Percentiles rank a stretch among this genome's conserved stretches.
These are phyloP conservation scores for Secale cereale DNA, from an alignment of 176 grass and related monocot species.

Conservation along the genomic window DNA sequence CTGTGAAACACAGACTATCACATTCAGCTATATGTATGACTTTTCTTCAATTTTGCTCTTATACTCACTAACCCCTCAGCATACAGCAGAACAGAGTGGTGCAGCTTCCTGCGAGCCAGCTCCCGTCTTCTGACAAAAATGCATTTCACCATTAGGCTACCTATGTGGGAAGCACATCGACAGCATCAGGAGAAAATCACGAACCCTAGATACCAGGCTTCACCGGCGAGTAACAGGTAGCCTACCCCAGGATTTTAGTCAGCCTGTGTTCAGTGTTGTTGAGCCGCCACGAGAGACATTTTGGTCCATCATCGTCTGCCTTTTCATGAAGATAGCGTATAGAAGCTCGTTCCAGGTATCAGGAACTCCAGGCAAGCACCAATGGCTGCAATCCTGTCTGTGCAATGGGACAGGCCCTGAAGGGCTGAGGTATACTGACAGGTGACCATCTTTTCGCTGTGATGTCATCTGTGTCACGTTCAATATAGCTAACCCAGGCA, in stretches of 20 bases:
- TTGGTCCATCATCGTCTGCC: conserved; percentile 12
- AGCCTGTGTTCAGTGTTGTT: conserved; percentile 4
- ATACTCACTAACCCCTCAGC: background rate
- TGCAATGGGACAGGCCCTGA: conserved; percentile 49
- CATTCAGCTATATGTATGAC: background rate
- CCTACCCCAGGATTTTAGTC: background rate
- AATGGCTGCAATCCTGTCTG: conserved; percentile 95
- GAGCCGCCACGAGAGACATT: conserved; percentile 7
- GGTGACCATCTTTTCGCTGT: conserved; percentile 75
- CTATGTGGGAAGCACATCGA: background rate
- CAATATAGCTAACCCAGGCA: conserved; percentile 48
- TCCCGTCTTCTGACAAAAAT: conserved; percentile 23
- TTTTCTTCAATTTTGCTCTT: background rate
- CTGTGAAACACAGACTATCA: conserved; percentile 4
- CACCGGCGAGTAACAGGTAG: background rate
- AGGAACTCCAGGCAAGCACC: conserved; percentile 94
- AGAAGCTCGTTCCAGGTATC: conserved; percentile 94
- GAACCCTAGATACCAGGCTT: background rate
- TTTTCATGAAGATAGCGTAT: conserved; percentile 62
- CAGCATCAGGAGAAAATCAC: background rate
- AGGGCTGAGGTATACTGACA: conserved; percentile 64
- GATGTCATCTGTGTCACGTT: conserved; percentile 87
- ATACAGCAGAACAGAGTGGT: background rate
- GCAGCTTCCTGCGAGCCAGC: conserved; percentile 32
- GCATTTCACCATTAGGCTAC: background rate